phyloP scores from a whole-genome alignment of 257 asterid genomes.

The Jasminum sambac region DNA sequence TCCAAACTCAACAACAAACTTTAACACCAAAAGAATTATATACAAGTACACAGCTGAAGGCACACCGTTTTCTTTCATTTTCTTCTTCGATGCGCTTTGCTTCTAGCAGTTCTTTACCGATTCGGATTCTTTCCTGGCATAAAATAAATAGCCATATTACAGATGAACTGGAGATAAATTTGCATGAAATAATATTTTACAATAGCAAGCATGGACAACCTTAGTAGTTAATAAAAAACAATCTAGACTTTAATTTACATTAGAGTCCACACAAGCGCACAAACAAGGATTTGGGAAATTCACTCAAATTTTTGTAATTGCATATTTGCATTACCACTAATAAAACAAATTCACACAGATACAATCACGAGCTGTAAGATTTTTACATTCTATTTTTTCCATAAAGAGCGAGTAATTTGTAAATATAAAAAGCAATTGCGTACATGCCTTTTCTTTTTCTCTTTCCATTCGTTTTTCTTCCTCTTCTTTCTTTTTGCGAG shows the following conservation, averaged over 20 bases:
- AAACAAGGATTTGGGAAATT: slow-evolving; percentile 3
- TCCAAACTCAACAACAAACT: slow-evolving; percentile 16
- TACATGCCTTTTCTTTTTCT: slow-evolving; percentile 81
- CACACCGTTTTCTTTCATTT: slow-evolving; percentile 98
- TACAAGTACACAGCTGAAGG: slow-evolving; percentile 17
- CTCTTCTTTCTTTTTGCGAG: slow-evolving; percentile 95
- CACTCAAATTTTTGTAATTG: slow-evolving; percentile 6
- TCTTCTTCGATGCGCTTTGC: slow-evolving; percentile 97
- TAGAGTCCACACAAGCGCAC: background rate
- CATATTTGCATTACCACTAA: slow-evolving; percentile 4
- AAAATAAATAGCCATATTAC: slow-evolving; percentile 23
- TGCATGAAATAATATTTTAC: slow-evolving; percentile 5
- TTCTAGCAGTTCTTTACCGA: slow-evolving; percentile 87
- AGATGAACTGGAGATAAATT: slow-evolving; percentile 11
- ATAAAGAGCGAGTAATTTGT: background rate
- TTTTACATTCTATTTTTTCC: background rate
- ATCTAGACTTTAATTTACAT: slow-evolving; percentile 2
- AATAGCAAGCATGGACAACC: slow-evolving; percentile 13
- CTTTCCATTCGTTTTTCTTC: slow-evolving; percentile 85
- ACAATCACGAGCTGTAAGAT: background rate
- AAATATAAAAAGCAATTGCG: slow-evolving; percentile 5
- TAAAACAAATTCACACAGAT: slow-evolving; percentile 10
- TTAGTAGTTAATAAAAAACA: background rate
- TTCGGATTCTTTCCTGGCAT: slow-evolving; percentile 87
- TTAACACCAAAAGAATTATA: slow-evolving; percentile 12